Percentiles rank a stretch among this genome's conserved stretches.
Conservation (phyloP, 208 protist genomes). For the Leishmania braziliensis region DNA sequence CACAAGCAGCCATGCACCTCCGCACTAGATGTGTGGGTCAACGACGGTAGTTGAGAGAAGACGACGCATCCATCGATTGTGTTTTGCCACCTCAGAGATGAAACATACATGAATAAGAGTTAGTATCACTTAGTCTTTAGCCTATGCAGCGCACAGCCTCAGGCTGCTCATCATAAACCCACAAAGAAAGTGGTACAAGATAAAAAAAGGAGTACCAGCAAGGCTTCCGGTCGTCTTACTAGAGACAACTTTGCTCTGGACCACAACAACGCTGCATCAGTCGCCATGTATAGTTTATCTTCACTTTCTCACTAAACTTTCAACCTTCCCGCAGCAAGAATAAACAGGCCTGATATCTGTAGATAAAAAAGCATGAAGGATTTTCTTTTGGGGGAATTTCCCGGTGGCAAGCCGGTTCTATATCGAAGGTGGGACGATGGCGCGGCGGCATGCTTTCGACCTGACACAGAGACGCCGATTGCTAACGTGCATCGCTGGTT, state of each 20-base stretch:
- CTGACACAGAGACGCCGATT: neutral
- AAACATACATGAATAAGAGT: constrained; percentile 3
- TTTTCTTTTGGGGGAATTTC: neutral
- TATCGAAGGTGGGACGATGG: neutral
- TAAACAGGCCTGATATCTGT: neutral
- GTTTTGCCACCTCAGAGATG: constrained; percentile 5
- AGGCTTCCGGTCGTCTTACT: too few species aligned
- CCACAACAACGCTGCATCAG: neutral
- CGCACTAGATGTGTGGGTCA: neutral
- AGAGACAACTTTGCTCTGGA: neutral
- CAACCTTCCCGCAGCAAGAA: neutral
- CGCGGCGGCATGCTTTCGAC: neutral
- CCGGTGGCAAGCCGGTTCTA: neutral
- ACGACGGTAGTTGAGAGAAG: neutral
- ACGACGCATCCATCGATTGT: neutral
- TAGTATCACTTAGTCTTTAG: constrained; percentile 5
- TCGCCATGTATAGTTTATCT: neutral
- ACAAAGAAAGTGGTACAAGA: neutral
- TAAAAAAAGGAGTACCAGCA: neutral
- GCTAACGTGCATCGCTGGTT: neutral
- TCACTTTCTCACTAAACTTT: neutral
- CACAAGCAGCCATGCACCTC: neutral
- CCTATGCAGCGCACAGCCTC: constrained; percentile 7
- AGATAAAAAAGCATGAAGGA: neutral
- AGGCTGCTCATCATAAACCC: neutral